A percentile compares a stretch with the other conserved stretches of the same genome.
Conservation (phyloP, 768 basidiomycete genomes). For the Kwoniella botswanensis region DNA sequence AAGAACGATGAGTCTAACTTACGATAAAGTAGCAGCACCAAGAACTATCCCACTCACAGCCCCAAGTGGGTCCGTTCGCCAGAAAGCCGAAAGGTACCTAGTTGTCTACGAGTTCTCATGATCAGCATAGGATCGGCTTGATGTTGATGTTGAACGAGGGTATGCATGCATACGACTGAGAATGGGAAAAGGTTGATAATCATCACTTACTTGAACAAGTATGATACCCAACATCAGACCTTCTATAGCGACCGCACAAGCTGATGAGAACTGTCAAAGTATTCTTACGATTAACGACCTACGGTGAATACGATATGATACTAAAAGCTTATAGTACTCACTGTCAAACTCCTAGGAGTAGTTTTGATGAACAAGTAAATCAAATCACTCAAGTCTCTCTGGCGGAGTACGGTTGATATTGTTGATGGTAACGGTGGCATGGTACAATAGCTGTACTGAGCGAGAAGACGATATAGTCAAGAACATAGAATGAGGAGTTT, state of each 20-base stretch:
- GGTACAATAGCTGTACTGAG: not conserved
- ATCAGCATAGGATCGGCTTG: not conserved
- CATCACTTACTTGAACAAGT: constrained; percentile 18
- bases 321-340: not conserved
- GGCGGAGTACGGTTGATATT: not conserved
- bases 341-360: constrained; percentile 13
- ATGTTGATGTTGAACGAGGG: too few relatives aligned
- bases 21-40: constrained; percentile 14
- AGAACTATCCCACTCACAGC: constrained; percentile 7
- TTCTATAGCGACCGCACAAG: constrained; percentile 15
- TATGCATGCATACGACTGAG: not conserved
- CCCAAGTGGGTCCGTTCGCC: constrained; percentile 19
- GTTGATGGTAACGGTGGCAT: not conserved
- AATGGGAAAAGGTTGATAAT: too few relatives aligned
- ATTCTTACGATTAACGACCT: not conserved
- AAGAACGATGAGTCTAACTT: not conserved
- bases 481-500: too few relatives aligned
- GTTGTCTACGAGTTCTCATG: constrained; percentile 6
- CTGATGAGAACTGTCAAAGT: constrained; percentile 18
- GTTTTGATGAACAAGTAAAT: constrained; percentile 15
- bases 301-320: not conserved
- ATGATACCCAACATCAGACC: constrained; percentile 17
- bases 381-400: constrained; percentile 14
- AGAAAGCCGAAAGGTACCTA: constrained; percentile 14
- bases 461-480: too few relatives aligned